Percentiles rank a stretch among this genome's conserved stretches.
These are phyloP conservation scores for Aspergillus unguis DNA, from an alignment of 2,329 filamentous ascomycete genomes.

Conservation along the genomic window DNA sequence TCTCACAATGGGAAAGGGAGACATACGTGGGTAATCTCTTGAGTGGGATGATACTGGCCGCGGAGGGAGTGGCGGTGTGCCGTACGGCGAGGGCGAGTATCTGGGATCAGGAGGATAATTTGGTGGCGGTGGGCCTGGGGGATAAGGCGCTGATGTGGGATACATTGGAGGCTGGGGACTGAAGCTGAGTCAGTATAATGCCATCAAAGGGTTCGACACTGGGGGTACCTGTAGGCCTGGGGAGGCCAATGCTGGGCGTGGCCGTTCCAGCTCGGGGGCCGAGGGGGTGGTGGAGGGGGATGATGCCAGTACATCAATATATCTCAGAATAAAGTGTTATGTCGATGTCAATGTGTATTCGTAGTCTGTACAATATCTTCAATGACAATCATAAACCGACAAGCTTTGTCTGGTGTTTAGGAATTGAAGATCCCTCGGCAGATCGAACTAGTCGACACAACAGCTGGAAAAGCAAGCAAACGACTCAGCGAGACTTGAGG, in stretches of 20 bases:
- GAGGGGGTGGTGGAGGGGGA: conserved; percentile 10
- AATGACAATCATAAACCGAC: background rate
- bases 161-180: background rate
- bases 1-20: no score
- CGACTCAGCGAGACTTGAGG: background rate
- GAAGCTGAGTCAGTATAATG: background rate
- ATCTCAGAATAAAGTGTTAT: background rate
- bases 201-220: background rate
- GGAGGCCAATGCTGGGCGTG: conserved; percentile 8
- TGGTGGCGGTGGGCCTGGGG: conserved; percentile 6
- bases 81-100: conserved; percentile 10
- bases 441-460: background rate
- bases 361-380: no score
- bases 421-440: background rate
- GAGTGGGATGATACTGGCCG: conserved; percentile 12
- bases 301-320: conserved; percentile 24
- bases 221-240: conserved; percentile 10
- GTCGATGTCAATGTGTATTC: background rate
- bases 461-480: background rate
- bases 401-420: background rate
- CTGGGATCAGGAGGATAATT: background rate
- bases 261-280: conserved; percentile 8
- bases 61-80: conserved; percentile 19
- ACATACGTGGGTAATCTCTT: conserved; percentile 19
- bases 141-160: background rate